phyloP scores from a whole-genome alignment of 257 asterid genomes.

The Solanum peruvianum region DNA sequence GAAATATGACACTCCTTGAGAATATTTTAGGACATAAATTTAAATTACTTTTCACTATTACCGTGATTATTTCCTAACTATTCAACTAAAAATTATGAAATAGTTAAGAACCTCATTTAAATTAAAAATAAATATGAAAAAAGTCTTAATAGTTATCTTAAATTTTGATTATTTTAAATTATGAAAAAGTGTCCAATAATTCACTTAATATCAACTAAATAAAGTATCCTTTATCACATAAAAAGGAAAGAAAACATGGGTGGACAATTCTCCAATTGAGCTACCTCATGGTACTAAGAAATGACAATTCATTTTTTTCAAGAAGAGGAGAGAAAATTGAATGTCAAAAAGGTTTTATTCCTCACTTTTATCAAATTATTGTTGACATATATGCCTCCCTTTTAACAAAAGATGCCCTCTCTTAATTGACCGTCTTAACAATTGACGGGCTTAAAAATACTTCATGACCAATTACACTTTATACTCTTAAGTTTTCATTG shows the following conservation, averaged over 20 bases:
- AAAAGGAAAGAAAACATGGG: neutral
- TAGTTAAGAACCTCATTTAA: neutral
- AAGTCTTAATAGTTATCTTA: no score
- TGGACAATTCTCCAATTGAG: neutral
- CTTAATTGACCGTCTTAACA: neutral
- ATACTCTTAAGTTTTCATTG: no score
- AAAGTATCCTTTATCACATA: neutral
- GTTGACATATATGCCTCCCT: neutral
- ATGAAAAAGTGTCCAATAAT: no score
- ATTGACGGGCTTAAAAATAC: no score
- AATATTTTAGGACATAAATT: neutral
- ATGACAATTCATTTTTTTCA: neutral
- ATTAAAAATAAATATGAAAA: no score
- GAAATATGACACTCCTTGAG: neutral
- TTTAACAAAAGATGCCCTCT: neutral
- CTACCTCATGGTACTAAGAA: neutral
- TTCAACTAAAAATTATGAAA: neutral
- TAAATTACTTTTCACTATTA: no score
- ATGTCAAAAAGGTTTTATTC: neutral
- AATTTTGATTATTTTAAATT: no score
- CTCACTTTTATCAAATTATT: neutral
- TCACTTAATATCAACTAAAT: no score
- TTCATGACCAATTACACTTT: no score
- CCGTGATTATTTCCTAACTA: neutral
- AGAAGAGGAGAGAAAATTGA: neutral